phyloP scores from a whole-genome alignment of 805 yeast genomes.

The Yarrowia hollandica region DNA sequence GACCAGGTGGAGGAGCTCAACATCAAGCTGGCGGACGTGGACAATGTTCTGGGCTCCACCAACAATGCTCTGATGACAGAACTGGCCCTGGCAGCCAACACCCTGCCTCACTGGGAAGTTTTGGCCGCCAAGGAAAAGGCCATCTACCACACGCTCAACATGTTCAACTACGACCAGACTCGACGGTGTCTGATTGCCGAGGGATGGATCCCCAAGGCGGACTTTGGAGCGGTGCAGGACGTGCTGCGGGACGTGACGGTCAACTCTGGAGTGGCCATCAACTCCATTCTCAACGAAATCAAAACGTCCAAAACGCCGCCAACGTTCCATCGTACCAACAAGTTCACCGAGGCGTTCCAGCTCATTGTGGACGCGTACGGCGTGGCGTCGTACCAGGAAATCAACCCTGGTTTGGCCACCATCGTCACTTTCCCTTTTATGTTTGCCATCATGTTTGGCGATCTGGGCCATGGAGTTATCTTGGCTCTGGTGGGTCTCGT shows the following conservation, averaged over 20 bases:
- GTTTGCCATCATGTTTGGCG: slow-evolving; percentile 99
- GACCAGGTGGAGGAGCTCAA: slow-evolving; percentile 46
- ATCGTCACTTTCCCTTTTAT: slow-evolving; percentile 94
- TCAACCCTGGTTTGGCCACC: slow-evolving; percentile 94
- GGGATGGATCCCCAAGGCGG: slow-evolving; percentile 91
- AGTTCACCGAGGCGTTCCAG: slow-evolving; percentile 90
- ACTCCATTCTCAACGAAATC: slow-evolving; percentile 56
- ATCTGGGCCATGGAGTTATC: slow-evolving; percentile 91
- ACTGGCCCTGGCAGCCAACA: slow-evolving; percentile 70
- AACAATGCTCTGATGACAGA: slow-evolving; percentile 71
- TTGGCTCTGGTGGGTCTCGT: slow-evolving; percentile 68
- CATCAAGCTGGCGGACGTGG: slow-evolving; percentile 53
- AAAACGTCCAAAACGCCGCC: slow-evolving; percentile 88
- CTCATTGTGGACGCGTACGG: slow-evolving; percentile 95
- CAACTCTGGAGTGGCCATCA: slow-evolving; percentile 43
- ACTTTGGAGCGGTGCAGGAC: slow-evolving; percentile 57
- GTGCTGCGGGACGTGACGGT: slow-evolving; percentile 65
- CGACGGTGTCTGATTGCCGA: slow-evolving; percentile 89
- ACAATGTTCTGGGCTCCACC: slow-evolving; percentile 62
- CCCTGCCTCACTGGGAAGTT: slow-evolving; percentile 71
- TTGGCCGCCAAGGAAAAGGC: slow-evolving; percentile 76
- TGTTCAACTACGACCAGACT: slow-evolving; percentile 75
- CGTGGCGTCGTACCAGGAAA: slow-evolving; percentile 87
- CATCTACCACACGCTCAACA: slow-evolving; percentile 72
- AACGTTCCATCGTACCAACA: slow-evolving; percentile 86